Base-by-base conservation (phyloP, 176 grass and related monocot genomes). In the Pontederia crassipes region DNA sequence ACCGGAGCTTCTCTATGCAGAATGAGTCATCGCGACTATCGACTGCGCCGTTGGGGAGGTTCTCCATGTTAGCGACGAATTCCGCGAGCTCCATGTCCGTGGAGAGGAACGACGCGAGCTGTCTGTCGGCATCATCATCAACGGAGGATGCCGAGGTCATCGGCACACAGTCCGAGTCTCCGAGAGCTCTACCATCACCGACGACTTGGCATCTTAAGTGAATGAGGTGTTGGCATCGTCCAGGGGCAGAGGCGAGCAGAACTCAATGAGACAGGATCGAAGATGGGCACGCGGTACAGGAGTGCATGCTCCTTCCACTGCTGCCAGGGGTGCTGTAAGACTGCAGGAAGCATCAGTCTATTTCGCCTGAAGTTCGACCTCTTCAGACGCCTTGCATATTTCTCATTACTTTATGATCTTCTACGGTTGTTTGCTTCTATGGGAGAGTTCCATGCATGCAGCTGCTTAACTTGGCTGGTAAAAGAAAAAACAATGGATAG, bases 41-140 rank as follows among this genome's bases (percentile, higher is more conserved):
- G 11, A 86, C 64, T 12, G 79, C 82, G 16, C 58, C 55, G 1
- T 85, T 72, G 15, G 89, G 85, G 24, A 95, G 78, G 0, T 71
- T 79, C 64, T 95, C 86, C 86, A 95, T 95, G 72, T 95, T 80
- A 1, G 82, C 80, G 17, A 85, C 86, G 62, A 95, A 95, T 57
- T 95, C 86, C 10, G 72, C 75, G 55, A 95, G 80, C 20, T 89
- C 86, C 0, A 74, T 62, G 51, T 95, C 90, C 13, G 86, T 81
- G 20, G 20, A 80, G 55, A 67, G 78, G 48, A 86, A 77, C n/a
- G 26, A 61, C 10, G 52, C 15, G 6, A 70, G 11, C 24, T 61
- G 48, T 15, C 71, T 47, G 53, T 83, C 86, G 28, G 28, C 10
- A 1, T 24, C 20, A 24, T 24, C 20, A 24, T 1, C 20, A 24